A percentile compares a stretch with the other conserved stretches of the same genome.
Evolutionary conservation across 1,284 basidiomycete genomes (phyloP).

Genomic region (Cutaneotrichosporon dermatis): DNA sequence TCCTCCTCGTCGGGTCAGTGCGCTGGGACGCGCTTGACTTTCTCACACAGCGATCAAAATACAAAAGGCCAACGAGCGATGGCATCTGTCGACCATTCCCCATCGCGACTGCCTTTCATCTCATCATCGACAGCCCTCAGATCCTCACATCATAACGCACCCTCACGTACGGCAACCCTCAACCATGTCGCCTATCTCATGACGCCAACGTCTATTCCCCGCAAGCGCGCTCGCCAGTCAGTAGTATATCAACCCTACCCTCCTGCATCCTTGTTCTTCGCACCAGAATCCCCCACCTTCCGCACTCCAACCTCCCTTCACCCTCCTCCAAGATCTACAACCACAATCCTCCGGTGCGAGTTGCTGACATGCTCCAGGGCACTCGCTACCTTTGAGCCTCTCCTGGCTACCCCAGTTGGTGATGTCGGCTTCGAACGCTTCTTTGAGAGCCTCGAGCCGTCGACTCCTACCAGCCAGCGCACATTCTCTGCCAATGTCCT

Average conservation of each 20-base stretch:
- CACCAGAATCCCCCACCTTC: not conserved
- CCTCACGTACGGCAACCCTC: not conserved
- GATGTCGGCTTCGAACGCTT: not conserved
- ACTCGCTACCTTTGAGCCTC: not conserved
- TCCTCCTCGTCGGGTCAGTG: too few species aligned
- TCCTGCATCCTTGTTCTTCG: not conserved
- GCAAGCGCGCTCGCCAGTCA: constrained; percentile 1
- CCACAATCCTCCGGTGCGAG: not conserved
- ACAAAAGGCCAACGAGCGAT: too few species aligned
- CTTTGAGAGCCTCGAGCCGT: not conserved
- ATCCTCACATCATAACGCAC: not conserved
- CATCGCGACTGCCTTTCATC: constrained; percentile 3
- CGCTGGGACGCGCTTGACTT: too few species aligned
- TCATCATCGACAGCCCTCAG: not conserved
- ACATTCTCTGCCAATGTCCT: not conserved
- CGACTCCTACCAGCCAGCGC: not conserved
- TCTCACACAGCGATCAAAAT: too few species aligned
- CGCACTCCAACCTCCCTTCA: not conserved
- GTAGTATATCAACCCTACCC: not conserved
- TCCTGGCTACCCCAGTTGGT: constrained; percentile 2
- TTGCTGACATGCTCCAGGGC: not conserved
- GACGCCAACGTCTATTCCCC: constrained; percentile 1
- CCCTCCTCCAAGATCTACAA: too few species aligned
- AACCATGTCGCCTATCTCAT: constrained; percentile 1
- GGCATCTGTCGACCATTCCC: not conserved